Base-by-base conservation (phyloP, 2,329 filamentous ascomycete species). In the Emergomyces orientalis region DNA sequence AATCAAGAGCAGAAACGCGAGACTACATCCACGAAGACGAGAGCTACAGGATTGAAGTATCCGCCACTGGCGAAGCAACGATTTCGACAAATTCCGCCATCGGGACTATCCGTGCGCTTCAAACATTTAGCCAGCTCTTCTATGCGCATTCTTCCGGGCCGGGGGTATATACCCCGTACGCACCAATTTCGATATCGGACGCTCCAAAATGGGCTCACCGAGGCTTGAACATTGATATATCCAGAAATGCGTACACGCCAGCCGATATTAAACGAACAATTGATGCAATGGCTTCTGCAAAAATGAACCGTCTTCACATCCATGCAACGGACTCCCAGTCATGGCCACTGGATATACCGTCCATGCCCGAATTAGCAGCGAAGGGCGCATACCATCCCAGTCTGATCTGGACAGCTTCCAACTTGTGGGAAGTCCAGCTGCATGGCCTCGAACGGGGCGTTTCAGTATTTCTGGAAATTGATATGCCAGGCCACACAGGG, bases 401-500 rank as follows among this genome's bases (percentile, higher is more conserved):
- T 55, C 79, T 89, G 60, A 83, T 84, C 0, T 96, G 94, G 77
- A 84, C 82, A 0, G 81, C 86, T 0, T 74, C 77, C 1, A 86
- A 91, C 65, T 78, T 96, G 37, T 74, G 80, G 30, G 74, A 79
- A 0, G 83, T 96, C 51, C 88, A 95, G 68, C 79, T 82, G 64
- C 90, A 92, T 72, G 91, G 86, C 2, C 77, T 84, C 4, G 75
- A 84, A 41, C 84, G 87, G 32, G 89, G 89, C 34, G 81, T 94
- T 4, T 81, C 89, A 70, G 81, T 90, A 2, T 85, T 89, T 66
- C 78, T 91, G 58, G 89, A 93, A 72, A 88, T 91, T 66, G 90
- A 93, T 71, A 89, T 89, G 81, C 90, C 90, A 2, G 89, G 89
- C 9, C 89, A 94, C 74, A 90, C 88, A 1, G 84, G 87, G 1